Percentiles rank a stretch among this genome's conserved stretches.
Evolutionary conservation across 805 yeast genomes (phyloP).

Genomic region (Saccharomycopsis javanensis): DNA sequence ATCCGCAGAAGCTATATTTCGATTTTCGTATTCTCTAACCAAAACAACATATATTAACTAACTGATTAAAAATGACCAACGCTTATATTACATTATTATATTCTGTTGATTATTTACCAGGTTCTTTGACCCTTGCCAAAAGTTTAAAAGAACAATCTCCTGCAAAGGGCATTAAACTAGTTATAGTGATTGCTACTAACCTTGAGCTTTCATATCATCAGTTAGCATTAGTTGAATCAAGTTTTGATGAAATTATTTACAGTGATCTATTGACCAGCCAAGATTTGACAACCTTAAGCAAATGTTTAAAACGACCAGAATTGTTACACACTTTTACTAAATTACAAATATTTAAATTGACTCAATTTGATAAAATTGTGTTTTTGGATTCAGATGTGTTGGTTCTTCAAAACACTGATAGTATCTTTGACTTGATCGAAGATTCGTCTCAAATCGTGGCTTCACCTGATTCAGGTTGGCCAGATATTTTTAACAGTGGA

Average conservation of each 20-base stretch:
- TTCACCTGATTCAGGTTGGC: conserved; percentile 84
- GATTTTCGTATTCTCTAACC: no score
- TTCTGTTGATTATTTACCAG: conserved; percentile 44
- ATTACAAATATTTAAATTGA: conserved; percentile 39
- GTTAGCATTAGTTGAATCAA: conserved; percentile 32
- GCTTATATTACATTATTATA: conserved; percentile 43
- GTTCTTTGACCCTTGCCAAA: conserved; percentile 42
- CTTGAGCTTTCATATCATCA: conserved; percentile 4
- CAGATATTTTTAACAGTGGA: conserved; percentile 82
- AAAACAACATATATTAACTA: no score
- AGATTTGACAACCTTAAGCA: conserved; percentile 10
- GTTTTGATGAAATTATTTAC: conserved; percentile 11
- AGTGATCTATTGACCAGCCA: conserved; percentile 7
- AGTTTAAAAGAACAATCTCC: conserved; percentile 22
- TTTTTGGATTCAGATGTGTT: conserved; percentile 61
- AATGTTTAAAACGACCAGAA: conserved; percentile 40
- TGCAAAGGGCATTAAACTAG: neutral
- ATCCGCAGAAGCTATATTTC: no score
- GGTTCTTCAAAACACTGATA: conserved; percentile 14
- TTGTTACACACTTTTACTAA: conserved; percentile 42
- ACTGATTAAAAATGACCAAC: conserved; percentile 8
- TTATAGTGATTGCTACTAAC: conserved; percentile 7
- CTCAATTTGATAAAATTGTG: conserved; percentile 36
- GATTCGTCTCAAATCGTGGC: conserved; percentile 30
- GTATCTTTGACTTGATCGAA: neutral